These are phyloP conservation scores for Fusarium musae DNA, from an alignment of 2,329 filamentous ascomycete genomes.

Conservation along the genomic window DNA sequence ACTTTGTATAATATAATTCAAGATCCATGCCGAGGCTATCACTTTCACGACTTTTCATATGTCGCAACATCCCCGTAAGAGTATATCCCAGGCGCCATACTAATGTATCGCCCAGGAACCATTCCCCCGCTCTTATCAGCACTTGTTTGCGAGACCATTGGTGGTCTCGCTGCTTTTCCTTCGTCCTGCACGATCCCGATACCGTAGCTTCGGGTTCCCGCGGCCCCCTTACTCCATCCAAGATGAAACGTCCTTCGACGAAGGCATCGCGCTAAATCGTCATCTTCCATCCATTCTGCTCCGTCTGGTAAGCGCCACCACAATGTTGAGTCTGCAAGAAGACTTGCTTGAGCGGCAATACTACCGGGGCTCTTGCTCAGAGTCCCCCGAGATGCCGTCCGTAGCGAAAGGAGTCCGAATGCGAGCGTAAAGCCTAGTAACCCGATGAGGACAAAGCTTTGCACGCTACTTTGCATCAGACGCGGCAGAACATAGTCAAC, in stretches of 20 bases:
- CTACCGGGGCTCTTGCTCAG: slow-evolving; percentile 45
- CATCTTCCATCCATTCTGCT: slow-evolving; percentile 44
- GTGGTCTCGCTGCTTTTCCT: slow-evolving; percentile 31
- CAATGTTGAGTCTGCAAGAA: slow-evolving; percentile 44
- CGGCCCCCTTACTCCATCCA: slow-evolving; percentile 36
- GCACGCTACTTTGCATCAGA: slow-evolving; percentile 35
- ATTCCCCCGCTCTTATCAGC: slow-evolving; percentile 20
- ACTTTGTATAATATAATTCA: not conserved
- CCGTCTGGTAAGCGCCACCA: slow-evolving; percentile 45
- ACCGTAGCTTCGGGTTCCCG: slow-evolving; percentile 36
- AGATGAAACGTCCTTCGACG: slow-evolving; percentile 44
- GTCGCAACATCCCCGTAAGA: slow-evolving; percentile 40
- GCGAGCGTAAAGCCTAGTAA: slow-evolving; percentile 37
- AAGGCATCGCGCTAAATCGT: slow-evolving; percentile 39
- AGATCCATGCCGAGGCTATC: not conserved
- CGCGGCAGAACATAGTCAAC: slow-evolving; percentile 38
- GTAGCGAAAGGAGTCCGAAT: slow-evolving; percentile 38
- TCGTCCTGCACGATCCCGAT: slow-evolving; percentile 46
- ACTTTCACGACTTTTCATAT: slow-evolving; percentile 30
- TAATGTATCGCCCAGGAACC: slow-evolving; percentile 37
- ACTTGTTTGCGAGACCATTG: slow-evolving; percentile 7
- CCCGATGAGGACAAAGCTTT: slow-evolving; percentile 39
- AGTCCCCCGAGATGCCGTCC: slow-evolving; percentile 35
- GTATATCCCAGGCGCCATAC: slow-evolving; percentile 43
- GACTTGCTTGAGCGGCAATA: slow-evolving; percentile 46